Evolutionary conservation across 306 rosid genomes (phyloP), one percentile per base, ranked within the genome.

Genomic region (Vigna mungo): DNA sequence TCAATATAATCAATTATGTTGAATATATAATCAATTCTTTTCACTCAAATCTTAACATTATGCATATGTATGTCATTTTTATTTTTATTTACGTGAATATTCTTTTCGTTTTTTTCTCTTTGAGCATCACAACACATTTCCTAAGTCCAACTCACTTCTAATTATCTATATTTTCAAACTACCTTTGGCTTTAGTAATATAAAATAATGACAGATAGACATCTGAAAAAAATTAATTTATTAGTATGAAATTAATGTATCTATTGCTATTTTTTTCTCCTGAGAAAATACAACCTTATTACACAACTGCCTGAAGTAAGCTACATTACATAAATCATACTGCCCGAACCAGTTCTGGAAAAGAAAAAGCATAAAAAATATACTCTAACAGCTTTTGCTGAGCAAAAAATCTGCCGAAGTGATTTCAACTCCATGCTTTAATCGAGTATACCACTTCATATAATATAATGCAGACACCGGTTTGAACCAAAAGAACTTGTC

Each of bases 391-490:
- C 66, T 54, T 34, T 47, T 79, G 49, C 75, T 9, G 3, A 55
- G 69, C 63, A 72, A 36, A 81, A 73, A 62, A 52, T 55, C 46
- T 68, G 34, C 62, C 16, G 14, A 30, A 23, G 37, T 48, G 39
- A 44, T 47, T 48, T 56, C 36, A 34, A 46, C 36, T 66, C 55
- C 21, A 15, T 70, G 62, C 47, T 71, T 65, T 67, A 25, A 14
- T 73, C 18, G 18, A 23, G 59, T 37, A 46, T 55, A 27, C 58
- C 55, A 30, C 51, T 63, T 49, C 34, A 30, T 30, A 30, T 30
- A 16, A n/a, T 49, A 39, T 17, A 66, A 46, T 36, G 77, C 34
- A 76, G 47, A 59, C 53, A 49, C 10, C 21, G 9, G 30, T 25
- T 53, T 65, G 61, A 41, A 41, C 63, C 17, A 43, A 17, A 63